These are phyloP conservation scores for Barnettozyma populi DNA, from an alignment of 805 yeast genomes.

Conservation along the genomic window DNA sequence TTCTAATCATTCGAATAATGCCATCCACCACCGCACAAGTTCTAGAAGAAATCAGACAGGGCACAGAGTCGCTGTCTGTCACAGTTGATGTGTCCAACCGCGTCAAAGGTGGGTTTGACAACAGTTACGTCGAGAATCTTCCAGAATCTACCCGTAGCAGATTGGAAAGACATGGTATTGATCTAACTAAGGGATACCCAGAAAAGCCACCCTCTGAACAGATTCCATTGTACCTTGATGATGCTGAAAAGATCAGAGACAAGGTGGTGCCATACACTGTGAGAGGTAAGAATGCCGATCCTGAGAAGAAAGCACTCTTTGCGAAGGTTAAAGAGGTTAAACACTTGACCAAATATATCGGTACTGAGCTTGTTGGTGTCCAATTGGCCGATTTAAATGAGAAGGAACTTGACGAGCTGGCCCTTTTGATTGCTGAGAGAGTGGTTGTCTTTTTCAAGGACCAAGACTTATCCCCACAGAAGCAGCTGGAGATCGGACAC, in stretches of 20 bases:
- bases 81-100: neutral
- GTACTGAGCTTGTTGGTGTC: slow-evolving; percentile 44
- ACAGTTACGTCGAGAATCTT: neutral
- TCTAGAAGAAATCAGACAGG: neutral
- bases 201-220: slow-evolving; percentile 26
- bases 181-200: slow-evolving; percentile 36
- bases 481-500: slow-evolving; percentile 39
- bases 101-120: neutral
- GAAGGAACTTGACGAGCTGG: slow-evolving; percentile 42
- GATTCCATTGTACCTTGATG: slow-evolving; percentile 37
- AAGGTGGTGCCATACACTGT: slow-evolving; percentile 26
- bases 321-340: slow-evolving; percentile 36
- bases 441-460: slow-evolving; percentile 43
- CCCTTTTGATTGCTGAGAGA: slow-evolving; percentile 41
- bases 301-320: slow-evolving; percentile 36
- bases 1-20: neutral
- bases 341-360: slow-evolving; percentile 39
- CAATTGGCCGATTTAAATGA: slow-evolving; percentile 38
- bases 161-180: slow-evolving; percentile 23
- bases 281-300: slow-evolving; percentile 36
- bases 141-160: neutral
- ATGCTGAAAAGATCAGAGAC: slow-evolving; percentile 33
- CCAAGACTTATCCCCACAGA: slow-evolving; percentile 40
- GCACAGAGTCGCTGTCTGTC: neutral
- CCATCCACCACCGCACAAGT: neutral